Evolutionary conservation across 257 asterid species (phyloP).

Genomic region (Jacaranda copaia): DNA sequence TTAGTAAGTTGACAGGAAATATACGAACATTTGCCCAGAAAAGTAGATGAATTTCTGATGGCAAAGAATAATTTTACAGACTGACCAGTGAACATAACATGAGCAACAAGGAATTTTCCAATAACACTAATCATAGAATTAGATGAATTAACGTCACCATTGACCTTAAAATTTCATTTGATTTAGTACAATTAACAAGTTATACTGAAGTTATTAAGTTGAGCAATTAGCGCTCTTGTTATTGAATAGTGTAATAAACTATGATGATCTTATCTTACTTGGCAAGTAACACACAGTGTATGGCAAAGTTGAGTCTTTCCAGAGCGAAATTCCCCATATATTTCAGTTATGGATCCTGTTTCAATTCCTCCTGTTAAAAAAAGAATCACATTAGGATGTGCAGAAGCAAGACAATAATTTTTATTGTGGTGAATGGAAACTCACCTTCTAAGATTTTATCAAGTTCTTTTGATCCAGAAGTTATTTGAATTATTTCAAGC

Average conservation of each 20-base stretch:
- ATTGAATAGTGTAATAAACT: background rate
- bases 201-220: background rate
- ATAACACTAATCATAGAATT: background rate
- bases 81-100: too few species aligned
- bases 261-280: conserved; percentile 62
- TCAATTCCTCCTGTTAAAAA: conserved; percentile 83
- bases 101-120: background rate
- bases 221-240: background rate
- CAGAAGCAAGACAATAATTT: background rate
- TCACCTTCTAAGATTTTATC: conserved; percentile 92
- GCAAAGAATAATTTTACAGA: background rate
- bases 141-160: background rate
- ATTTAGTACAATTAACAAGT: background rate
- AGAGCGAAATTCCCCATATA: conserved; percentile 91
- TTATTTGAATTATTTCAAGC: conserved; percentile 93
- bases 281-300: conserved; percentile 94
- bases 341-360: conserved; percentile 91
- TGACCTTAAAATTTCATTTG: background rate
- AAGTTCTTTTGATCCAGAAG: conserved; percentile 95
- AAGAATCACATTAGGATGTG: conserved; percentile 8
- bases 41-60: background rate
- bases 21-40: background rate
- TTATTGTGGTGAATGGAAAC: background rate
- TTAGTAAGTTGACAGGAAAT: background rate
- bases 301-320: conserved; percentile 99